Conservation (phyloP, 2,329 filamentous ascomycete genomes). For the Trichoderma sp. region DNA sequence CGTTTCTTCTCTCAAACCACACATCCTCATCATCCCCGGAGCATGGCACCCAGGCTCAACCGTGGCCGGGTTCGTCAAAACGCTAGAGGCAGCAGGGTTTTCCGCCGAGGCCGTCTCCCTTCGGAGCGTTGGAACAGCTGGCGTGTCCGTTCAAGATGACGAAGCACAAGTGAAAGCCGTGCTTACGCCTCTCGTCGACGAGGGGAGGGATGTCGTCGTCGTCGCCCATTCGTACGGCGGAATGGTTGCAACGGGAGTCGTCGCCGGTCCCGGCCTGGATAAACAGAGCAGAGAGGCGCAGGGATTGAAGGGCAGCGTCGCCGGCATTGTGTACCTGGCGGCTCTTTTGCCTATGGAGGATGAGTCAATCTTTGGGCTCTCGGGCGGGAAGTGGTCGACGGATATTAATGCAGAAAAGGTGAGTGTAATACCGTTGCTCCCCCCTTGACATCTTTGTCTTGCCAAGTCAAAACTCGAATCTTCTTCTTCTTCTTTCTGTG, state of each 20-base stretch:
- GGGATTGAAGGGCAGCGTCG: not conserved
- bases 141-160: not conserved
- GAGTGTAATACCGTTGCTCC: not conserved
- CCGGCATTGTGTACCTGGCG: not conserved
- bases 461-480: not conserved
- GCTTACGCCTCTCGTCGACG: not conserved
- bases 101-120: not conserved
- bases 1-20: not conserved
- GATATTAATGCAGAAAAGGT: not conserved
- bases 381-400: not conserved
- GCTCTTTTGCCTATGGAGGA: not conserved
- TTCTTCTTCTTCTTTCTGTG: not conserved
- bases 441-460: not conserved
- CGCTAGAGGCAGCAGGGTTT: not conserved
- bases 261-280: not conserved
- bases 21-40: not conserved
- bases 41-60: not conserved
- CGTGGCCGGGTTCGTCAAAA: not conserved
- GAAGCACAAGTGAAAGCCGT: not conserved
- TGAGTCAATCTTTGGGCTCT: not conserved
- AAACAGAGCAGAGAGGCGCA: not conserved
- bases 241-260: not conserved
- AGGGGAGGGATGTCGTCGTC: not conserved
- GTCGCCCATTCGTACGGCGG: not conserved
- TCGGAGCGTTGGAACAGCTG: not conserved